Conservation (phyloP, 2,329 filamentous ascomycete species). For the Exophiala sideris region DNA sequence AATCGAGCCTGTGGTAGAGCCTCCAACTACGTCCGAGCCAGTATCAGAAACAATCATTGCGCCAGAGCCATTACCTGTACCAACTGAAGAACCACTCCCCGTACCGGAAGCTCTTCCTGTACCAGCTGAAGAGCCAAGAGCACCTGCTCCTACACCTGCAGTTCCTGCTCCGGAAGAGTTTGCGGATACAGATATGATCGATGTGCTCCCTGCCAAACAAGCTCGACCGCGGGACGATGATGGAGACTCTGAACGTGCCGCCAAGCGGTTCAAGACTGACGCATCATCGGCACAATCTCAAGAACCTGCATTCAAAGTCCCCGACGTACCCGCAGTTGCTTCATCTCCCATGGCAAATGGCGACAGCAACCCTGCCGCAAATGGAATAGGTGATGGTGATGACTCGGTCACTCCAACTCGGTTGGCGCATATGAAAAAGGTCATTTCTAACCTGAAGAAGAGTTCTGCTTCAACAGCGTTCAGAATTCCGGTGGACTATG, state of each 20-base stretch:
- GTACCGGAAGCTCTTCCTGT: slow-evolving; percentile 2
- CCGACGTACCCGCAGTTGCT: slow-evolving; percentile 38
- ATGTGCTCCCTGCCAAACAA: slow-evolving; percentile 58
- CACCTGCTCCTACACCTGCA: slow-evolving; percentile 24
- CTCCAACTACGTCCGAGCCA: slow-evolving; percentile 9
- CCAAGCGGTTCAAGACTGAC: slow-evolving; percentile 79
- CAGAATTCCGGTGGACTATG: slow-evolving; percentile 69
- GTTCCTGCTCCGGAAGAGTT: slow-evolving; percentile 20
- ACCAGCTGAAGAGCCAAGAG: slow-evolving; percentile 21
- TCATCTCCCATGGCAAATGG: slow-evolving; percentile 23
- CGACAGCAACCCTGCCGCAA: slow-evolving; percentile 32
- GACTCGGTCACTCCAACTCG: slow-evolving; percentile 23
- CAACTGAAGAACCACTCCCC: background rate
- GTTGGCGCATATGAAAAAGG: slow-evolving; percentile 28
- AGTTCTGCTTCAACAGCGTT: slow-evolving; percentile 77
- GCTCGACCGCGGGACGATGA: slow-evolving; percentile 78
- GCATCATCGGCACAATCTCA: slow-evolving; percentile 38
- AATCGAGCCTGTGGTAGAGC: slow-evolving; percentile 8
- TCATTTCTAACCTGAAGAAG: slow-evolving; percentile 62
- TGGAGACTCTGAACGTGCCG: slow-evolving; percentile 58
- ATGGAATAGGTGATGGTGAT: slow-evolving; percentile 24
- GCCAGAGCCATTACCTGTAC: background rate
- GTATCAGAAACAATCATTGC: background rate
- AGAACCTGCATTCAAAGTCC: slow-evolving; percentile 44
- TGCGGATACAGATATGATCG: slow-evolving; percentile 53